A percentile compares a stretch with the other conserved stretches of the same genome.
phyloP scores from a whole-genome alignment of 306 rosid species.

The Cicer arietinum region DNA sequence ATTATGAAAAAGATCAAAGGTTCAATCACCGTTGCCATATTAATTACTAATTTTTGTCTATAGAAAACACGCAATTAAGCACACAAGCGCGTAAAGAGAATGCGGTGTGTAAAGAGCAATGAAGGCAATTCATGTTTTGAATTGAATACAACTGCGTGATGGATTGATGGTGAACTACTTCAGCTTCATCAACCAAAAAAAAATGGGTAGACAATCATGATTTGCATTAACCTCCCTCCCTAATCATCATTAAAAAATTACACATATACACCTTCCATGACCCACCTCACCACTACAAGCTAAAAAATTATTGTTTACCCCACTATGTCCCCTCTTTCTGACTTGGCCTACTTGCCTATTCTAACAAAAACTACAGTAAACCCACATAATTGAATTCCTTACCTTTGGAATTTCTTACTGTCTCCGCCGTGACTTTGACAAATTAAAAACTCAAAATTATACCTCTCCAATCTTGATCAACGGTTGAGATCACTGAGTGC shows the following conservation, averaged over 20 bases:
- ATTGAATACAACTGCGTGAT: conserved; percentile 27
- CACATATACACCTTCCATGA: conserved; percentile 74
- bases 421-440: not conserved
- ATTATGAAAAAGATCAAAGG: too few species aligned
- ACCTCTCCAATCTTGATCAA: not conserved
- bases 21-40: too few species aligned
- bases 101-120: not conserved
- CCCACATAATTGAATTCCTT: conserved; percentile 17
- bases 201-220: conserved; percentile 63
- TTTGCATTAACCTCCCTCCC: conserved; percentile 60
- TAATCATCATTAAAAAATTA: conserved; percentile 58
- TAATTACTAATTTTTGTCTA: too few species aligned
- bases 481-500: not conserved
- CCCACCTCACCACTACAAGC: conserved; percentile 59
- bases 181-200: conserved; percentile 43
- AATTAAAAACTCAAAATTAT: not conserved
- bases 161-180: conserved; percentile 1
- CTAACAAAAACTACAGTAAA: conserved; percentile 50
- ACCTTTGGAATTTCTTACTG: not conserved
- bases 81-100: too few species aligned
- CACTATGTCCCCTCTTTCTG: conserved; percentile 43
- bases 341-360: conserved; percentile 52
- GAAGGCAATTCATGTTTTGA: conserved; percentile 6
- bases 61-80: too few species aligned
- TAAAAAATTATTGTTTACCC: conserved; percentile 65